Base-by-base conservation (phyloP, 768 basidiomycete genomes). In the Auriscalpium orientale region DNA sequence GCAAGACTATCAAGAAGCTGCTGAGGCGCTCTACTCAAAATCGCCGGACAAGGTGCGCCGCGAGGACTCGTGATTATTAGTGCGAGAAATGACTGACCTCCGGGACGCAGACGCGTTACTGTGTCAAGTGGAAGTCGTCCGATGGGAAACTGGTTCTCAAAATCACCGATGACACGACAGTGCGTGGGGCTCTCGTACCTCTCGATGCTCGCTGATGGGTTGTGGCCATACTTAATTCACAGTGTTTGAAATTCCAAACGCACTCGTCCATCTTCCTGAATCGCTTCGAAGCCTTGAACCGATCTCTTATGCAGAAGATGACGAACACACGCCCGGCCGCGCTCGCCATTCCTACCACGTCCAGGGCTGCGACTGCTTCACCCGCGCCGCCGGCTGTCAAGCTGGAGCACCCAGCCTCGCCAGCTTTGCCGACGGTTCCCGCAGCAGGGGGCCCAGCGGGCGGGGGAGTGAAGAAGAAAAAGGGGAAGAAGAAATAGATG, bases 171-270 rank as follows among this genome's bases (percentile, higher is more conserved):
- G 82, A 97, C 69, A 80, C 78, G 37, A 87, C 85, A 65, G 95
- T 95, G 68, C 63, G 89, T 78, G 28, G 28, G 2, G 28, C 28
- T 28, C 2, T 4, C 28, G 7, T 28, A 28, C 28, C 5, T 4
- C 28, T 28, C 28, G 28, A 28, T 28, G 28, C 28, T 28, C 4
- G 28, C 28, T 28, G 28, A 28, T 28, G 28, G 28, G 28, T 7
- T 28, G 2, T 2, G 28, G 7, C 28, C 28, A n/a, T n/a, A n/a
- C n/a, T n/a, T n/a, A n/a, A n/a, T n/a, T n/a, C n/a, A 7, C 68
- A 98, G 95, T 95, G 93, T 69, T 78, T 98, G 63, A 97, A 95
- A 71, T 98, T 95, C 78, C 93, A 95, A 71, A 95, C 95, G 1
- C 85, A 87, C 64, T 97, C 94, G 3, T 91, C 90, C 51, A 86